phyloP scores from a whole-genome alignment of 768 basidiomycete species.

The Candolleomyces efflorescens region DNA sequence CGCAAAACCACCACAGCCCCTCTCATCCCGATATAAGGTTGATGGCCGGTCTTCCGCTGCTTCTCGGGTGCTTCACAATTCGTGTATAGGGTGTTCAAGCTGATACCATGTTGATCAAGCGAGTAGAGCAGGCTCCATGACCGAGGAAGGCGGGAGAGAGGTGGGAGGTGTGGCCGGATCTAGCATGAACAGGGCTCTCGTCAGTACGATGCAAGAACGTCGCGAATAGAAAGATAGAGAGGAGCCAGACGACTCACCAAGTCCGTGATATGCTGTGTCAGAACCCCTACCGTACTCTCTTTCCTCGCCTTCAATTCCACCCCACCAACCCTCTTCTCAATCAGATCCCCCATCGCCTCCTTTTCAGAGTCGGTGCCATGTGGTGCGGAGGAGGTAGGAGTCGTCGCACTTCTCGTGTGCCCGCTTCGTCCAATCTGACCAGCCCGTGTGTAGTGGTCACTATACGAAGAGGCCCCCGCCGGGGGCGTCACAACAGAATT shows the following conservation, averaged over 20 bases:
- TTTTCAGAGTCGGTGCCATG: neutral
- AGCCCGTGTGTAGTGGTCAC: neutral
- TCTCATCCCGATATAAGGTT: constrained; percentile 20
- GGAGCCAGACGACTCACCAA: constrained; percentile 40
- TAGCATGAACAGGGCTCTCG: constrained; percentile 20
- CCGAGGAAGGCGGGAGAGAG: constrained; percentile 64
- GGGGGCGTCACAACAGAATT: neutral
- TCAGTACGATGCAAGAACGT: neutral
- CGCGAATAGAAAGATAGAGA: constrained; percentile 5
- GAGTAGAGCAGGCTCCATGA: constrained; percentile 84
- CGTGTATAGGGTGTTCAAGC: constrained; percentile 80
- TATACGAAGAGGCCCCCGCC: neutral
- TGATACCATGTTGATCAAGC: constrained; percentile 93
- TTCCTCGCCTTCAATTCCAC: constrained; percentile 53
- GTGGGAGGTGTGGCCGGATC: constrained; percentile 71
- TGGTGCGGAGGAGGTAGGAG: neutral
- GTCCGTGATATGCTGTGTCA: constrained; percentile 52
- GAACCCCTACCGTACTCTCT: constrained; percentile 47
- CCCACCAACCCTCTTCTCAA: constrained; percentile 47
- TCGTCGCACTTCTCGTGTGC: neutral
- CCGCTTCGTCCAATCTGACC: neutral
- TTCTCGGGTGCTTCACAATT: constrained; percentile 45
- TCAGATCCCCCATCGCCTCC: constrained; percentile 32
- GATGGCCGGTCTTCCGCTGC: constrained; percentile 21
- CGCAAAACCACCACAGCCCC: constrained; percentile 60